Evolutionary conservation across 495 filamentous ascomycete species (phyloP), one percentile per base, ranked within the genome.

Genomic region (Chaetomium tenue): DNA sequence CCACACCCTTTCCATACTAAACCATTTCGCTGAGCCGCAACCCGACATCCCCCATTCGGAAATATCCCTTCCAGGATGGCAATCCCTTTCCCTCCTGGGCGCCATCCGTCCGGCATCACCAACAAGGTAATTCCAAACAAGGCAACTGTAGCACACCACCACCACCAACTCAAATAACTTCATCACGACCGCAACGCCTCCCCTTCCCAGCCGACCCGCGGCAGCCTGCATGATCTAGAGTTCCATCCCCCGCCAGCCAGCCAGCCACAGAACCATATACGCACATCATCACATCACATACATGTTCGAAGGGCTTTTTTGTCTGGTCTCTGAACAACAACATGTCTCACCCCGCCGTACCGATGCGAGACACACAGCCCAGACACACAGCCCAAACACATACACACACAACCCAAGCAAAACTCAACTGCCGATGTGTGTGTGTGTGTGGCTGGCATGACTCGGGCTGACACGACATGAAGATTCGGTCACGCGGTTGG

Each of bases 201-300:
- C 9, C 9, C 6, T 1, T 1, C 33, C 6, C 33, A 15, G 40
- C 16, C 40, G 5, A 18, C 13, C 40, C 3, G 40, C 44, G 44
- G 44, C 16, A 47, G 44, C 44, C n/a, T 47, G 44, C 44, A 47
- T 47, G 44, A 47, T 47, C 44, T 47, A 5, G n/a, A n/a, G 44
- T 20, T 47, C 44, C 40, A 44, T 44, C 44, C 7, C 44, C n/a
- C 44, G 18, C 44, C 7, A n/a, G 2, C 16, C 7, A 20, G n/a
- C n/a, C n/a, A n/a, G n/a, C n/a, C n/a, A 47, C 44, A 47, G 6
- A 20, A 47, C n/a, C n/a, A 47, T 1, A n/a, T 5, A 9, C 33
- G 6, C 28, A 30, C 28, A 30, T 30, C 33, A 37, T 37, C 33
- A 37, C 33, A 37, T 12, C 33, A 37, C 33, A 37, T 6, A 37